Percentiles rank a stretch among this genome's conserved stretches.
Conservation (phyloP, 345 rosid genomes). For the Melaleuca alternifolia region DNA sequence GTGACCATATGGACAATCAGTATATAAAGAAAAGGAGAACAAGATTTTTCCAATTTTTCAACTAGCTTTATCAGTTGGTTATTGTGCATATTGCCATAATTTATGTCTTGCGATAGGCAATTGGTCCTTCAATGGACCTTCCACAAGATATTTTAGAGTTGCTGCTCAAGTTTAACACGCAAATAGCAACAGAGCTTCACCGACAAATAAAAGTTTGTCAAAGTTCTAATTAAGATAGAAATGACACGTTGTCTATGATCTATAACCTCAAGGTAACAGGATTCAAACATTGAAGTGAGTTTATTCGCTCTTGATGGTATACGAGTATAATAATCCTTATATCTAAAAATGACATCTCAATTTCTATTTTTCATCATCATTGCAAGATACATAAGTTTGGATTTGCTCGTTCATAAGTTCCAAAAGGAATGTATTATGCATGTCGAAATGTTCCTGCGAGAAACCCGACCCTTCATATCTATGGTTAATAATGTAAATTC, state of each 20-base stretch:
- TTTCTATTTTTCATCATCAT: background rate
- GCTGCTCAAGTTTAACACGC: background rate
- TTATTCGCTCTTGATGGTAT: background rate
- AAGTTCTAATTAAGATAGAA: background rate
- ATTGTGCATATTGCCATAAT: background rate
- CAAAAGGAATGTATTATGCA: background rate
- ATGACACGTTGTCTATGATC: background rate
- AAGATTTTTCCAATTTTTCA: background rate
- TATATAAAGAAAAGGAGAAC: background rate
- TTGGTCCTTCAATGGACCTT: background rate
- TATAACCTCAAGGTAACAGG: background rate
- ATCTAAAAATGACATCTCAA: background rate
- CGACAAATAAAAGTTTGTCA: background rate
- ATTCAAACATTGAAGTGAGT: background rate
- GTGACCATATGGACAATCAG: background rate
- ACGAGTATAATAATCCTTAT: background rate
- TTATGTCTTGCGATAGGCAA: background rate
- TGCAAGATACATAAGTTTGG: background rate
- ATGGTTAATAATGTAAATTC: background rate
- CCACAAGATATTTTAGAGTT: background rate
- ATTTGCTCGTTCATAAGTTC: background rate
- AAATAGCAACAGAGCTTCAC: background rate
- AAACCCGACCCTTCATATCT: background rate
- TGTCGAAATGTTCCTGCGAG: background rate
- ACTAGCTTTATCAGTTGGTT: background rate